Evolutionary conservation across 1,284 basidiomycete species (phyloP), one percentile per base, ranked within the genome.

Genomic region (Boletellus deceptivus): DNA sequence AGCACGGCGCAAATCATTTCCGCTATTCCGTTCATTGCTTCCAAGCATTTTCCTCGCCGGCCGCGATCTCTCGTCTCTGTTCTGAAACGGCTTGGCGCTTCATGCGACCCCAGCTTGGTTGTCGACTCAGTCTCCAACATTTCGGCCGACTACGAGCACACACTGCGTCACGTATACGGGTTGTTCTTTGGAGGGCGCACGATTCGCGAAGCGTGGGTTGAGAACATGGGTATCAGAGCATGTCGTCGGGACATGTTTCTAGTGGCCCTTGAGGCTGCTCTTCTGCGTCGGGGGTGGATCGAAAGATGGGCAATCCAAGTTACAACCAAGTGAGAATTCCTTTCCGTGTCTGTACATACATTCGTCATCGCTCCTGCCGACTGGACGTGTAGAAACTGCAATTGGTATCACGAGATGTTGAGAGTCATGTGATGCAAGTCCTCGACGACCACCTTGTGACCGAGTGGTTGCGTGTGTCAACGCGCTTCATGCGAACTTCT

Each of bases 191-290:
- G 57, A 18, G 64, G 71, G 25, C 54, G 50, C 20, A 48, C 44
- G 42, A 50, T 55, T 4, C 60, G 68, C 33, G 46, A 56, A 17
- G 38, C 57, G 25, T 70, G 69, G 52, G 68, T 77, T 31, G 57
- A 59, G 14, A 57, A 56, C 31, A 63, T 65, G 48, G 75, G 76
- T 20, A 53, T 73, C 18, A 56, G 11, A 25, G 70, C 59, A 34
- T 82, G 79, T 79, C 69, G 78, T 48, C 74, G 75, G 57, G 71
- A 76, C 55, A 66, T 75, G 53, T 67, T 83, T 16, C 64, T 75
- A 54, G 50, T 77, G 18, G 68, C 69, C 22, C 81, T 83, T 71
- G 82, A 84, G 60, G 76, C 75, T 9, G 78, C 72, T 1, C 66
- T 83, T 35, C 60, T 83, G 17, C 63, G 63, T 41, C 70, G 67